These are phyloP conservation scores for Boletus sp. DNA, from an alignment of 768 basidiomycete genomes.

Conservation along the genomic window DNA sequence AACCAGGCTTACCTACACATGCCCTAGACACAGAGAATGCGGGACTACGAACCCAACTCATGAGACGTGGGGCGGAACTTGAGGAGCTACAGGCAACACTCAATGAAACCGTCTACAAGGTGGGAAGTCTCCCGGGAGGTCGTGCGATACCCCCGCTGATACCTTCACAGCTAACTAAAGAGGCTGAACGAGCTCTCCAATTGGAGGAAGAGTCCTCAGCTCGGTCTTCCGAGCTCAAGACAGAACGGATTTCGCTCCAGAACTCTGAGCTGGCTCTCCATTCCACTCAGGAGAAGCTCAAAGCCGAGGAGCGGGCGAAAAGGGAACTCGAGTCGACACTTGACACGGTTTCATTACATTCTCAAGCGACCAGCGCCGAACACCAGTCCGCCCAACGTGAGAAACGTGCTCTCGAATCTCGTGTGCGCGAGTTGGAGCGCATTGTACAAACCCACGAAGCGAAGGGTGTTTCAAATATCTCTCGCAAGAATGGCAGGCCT, in stretches of 20 bases:
- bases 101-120: conserved; percentile 40
- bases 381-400: conserved; percentile 54
- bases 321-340: conserved; percentile 58
- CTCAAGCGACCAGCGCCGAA: conserved; percentile 43
- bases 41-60: conserved; percentile 32
- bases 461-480: conserved; percentile 31
- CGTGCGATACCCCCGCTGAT: conserved; percentile 4
- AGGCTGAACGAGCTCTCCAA: conserved; percentile 53
- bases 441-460: conserved; percentile 38
- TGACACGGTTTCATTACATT: conserved; percentile 53
- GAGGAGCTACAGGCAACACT: conserved; percentile 33
- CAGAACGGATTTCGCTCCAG: conserved; percentile 49
- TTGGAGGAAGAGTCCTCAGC: conserved; percentile 52
- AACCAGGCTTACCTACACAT: conserved; percentile 5
- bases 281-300: conserved; percentile 49
- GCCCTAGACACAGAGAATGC: conserved; percentile 36
- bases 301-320: conserved; percentile 46
- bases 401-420: conserved; percentile 53
- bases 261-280: conserved; percentile 52
- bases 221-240: conserved; percentile 55
- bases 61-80: conserved; percentile 39
- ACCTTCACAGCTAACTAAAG: conserved; percentile 48
- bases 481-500: conserved; percentile 39
- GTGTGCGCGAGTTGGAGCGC: conserved; percentile 58
- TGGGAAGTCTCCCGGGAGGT: conserved; percentile 9